A percentile compares a stretch with the other conserved stretches of the same genome.
Conservation (phyloP, 2,329 filamentous ascomycete species). For the Herpotrichia juniperi region DNA sequence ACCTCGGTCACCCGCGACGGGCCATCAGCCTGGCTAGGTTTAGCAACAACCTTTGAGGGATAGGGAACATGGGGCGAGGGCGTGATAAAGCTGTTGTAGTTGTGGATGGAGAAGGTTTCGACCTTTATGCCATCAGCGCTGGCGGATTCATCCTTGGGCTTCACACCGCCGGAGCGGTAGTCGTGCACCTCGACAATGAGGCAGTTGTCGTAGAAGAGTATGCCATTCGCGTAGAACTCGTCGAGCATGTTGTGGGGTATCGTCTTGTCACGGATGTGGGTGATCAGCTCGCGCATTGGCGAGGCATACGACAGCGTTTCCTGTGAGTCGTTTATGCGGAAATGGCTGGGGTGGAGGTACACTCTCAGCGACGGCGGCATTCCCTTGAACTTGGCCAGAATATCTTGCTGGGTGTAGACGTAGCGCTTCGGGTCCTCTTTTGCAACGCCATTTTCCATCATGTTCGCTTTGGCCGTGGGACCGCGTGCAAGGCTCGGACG, state of each 20-base stretch:
- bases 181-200: slow-evolving; percentile 95
- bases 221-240: slow-evolving; percentile 72
- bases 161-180: slow-evolving; percentile 71
- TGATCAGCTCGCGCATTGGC: slow-evolving; percentile 81
- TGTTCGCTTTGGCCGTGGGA: slow-evolving; percentile 29
- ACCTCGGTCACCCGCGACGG: slow-evolving; percentile 25
- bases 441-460: slow-evolving; percentile 33
- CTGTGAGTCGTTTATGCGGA: slow-evolving; percentile 84
- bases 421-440: slow-evolving; percentile 40
- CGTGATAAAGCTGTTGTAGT: slow-evolving; percentile 87
- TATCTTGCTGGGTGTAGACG: slow-evolving; percentile 73
- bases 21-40: slow-evolving; percentile 28
- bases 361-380: slow-evolving; percentile 82
- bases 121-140: slow-evolving; percentile 63
- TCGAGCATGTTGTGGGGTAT: slow-evolving; percentile 89
- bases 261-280: slow-evolving; percentile 77
- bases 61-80: slow-evolving; percentile 85
- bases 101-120: slow-evolving; percentile 84
- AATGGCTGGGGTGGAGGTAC: slow-evolving; percentile 84
- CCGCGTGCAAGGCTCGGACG: slow-evolving; percentile 44
- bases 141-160: slow-evolving; percentile 58
- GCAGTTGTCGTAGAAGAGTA: slow-evolving; percentile 90
- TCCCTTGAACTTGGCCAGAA: slow-evolving; percentile 79
- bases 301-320: slow-evolving; percentile 91
- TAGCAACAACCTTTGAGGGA: slow-evolving; percentile 48